Conservation (phyloP, 495 filamentous ascomycete species). For the Monascus purpureus region DNA sequence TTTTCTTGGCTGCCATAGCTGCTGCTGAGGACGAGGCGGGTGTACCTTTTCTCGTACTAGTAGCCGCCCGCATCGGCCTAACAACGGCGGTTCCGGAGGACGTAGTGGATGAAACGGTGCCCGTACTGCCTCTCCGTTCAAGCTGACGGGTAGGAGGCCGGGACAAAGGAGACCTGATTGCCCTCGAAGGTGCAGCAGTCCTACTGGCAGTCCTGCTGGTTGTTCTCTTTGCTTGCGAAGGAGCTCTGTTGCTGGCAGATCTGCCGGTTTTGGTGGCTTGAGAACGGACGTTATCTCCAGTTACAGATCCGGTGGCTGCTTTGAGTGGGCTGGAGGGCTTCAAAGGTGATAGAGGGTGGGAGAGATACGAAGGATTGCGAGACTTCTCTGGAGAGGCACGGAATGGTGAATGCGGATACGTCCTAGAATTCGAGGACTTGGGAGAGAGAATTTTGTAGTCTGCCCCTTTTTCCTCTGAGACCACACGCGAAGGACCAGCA, state of each 20-base stretch:
- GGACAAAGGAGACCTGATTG: conserved; percentile 19
- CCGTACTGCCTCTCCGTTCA: conserved; percentile 24
- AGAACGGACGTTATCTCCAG: conserved; percentile 8
- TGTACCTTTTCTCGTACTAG: conserved; percentile 32
- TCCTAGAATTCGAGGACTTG: conserved; percentile 64
- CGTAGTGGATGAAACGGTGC: conserved; percentile 24
- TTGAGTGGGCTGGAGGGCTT: conserved; percentile 40
- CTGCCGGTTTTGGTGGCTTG: conserved; percentile 20
- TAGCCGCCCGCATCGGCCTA: conserved; percentile 35
- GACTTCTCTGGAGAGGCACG: conserved; percentile 28
- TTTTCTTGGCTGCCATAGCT: conserved; percentile 29
- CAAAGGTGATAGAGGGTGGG: conserved; percentile 39
- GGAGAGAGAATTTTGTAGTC: conserved; percentile 59
- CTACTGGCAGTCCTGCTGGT: conserved; percentile 13
- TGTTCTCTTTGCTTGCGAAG: conserved; percentile 17
- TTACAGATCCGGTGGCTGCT: conserved; percentile 16
- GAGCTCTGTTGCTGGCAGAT: conserved; percentile 15
- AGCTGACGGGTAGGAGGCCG: conserved; percentile 30
- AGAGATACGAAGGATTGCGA: conserved; percentile 32
- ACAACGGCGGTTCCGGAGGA: conserved; percentile 46
- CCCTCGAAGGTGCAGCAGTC: conserved; percentile 16
- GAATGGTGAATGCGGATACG: conserved; percentile 46
- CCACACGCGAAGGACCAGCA: conserved; percentile 30
- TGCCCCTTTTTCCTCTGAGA: conserved; percentile 32
- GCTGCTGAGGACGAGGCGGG: conserved; percentile 33